Base-by-base conservation (phyloP, 2,329 filamentous ascomycete genomes). In the Fusarium albidum region DNA sequence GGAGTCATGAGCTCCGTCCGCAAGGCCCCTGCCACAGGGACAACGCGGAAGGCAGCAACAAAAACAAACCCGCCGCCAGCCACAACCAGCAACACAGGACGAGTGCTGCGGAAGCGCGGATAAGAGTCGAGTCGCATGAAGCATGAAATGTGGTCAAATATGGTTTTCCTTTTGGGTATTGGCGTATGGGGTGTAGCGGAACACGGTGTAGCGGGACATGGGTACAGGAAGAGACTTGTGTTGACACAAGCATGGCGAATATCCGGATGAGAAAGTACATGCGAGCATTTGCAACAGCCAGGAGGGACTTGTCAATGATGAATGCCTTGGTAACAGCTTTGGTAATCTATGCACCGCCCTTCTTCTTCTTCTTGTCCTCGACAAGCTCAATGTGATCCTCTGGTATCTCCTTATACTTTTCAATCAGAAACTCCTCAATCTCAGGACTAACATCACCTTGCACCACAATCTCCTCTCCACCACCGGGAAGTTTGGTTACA, bases 361-460 rank as follows among this genome's bases (percentile, higher is more conserved):
- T 76, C 69, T 81, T 86, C 79, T 96, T 96, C 85, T 95, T 95
- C 85, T 96, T 97, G 73, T 97, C 94, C 75, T 98, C 94, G 35
- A 98, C 85, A 69, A 93, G 78, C 77, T 98, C 94, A 66, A 98
- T 89, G 76, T 99, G 97, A 71, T 96, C 92, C 78, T 96, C 91
- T 3, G 94, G 94, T 66, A 99, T 90, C 61, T 92, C 85, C 73
- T 89, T 89, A 75, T 96, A 96, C 71, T 91, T 90, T 71, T 97
- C 92, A 60, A 90, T 72, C 69, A 99, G 76, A 78, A 94, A 97
- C 71, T 98, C 95, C 69, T 91, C 85, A 61, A 99, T 88, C 77
- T 99, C 95, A 68, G 95, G 91, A 73, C 92, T 96, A 58, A 99
- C 87, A 77, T 99, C 95, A 28, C 95, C 95, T 77, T 99, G 95